phyloP scores from a whole-genome alignment of 371 early-diverging fungal genomes.

The Catenaria anguillulae region DNA sequence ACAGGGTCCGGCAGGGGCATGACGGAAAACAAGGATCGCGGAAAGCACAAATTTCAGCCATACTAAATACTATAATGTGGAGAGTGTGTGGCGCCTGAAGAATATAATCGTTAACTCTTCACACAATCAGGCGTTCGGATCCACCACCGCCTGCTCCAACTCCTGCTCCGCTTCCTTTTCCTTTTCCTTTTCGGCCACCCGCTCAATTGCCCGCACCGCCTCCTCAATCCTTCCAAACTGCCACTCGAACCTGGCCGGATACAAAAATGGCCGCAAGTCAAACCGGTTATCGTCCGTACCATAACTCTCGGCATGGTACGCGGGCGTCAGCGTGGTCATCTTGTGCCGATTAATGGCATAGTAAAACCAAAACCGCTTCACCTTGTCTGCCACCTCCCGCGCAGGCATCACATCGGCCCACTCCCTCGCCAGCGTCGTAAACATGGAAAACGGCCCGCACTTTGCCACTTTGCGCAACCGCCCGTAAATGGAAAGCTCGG shows the following conservation, averaged over 20 bases:
- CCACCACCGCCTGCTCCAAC: too few species aligned
- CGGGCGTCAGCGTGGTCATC: slow-evolving; percentile 87
- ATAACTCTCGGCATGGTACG: slow-evolving; percentile 90
- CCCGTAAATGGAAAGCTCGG: slow-evolving; percentile 80
- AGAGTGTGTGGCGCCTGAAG: too few species aligned
- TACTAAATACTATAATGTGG: too few species aligned
- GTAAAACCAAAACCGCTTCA: slow-evolving; percentile 88
- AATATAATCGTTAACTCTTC: too few species aligned
- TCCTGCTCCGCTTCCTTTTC: too few species aligned
- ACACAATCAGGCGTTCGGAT: too few species aligned
- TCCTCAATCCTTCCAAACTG: slow-evolving; percentile 77
- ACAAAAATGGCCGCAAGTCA: slow-evolving; percentile 88
- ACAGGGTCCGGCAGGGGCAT: slow-evolving; percentile 26
- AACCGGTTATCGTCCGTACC: slow-evolving; percentile 94
- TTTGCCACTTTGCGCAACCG: slow-evolving; percentile 69
- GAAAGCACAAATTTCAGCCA: slow-evolving; percentile 18
- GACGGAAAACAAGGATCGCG: slow-evolving; percentile 24
- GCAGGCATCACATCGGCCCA: background rate
- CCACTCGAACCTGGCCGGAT: slow-evolving; percentile 77
- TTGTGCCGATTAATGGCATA: slow-evolving; percentile 97
- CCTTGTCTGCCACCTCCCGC: slow-evolving; percentile 44
- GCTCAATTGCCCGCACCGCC: slow-evolving; percentile 23
- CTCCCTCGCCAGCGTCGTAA: slow-evolving; percentile 43
- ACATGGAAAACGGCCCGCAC: slow-evolving; percentile 89
- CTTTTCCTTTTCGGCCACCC: too few species aligned